phyloP scores from a whole-genome alignment of 371 early-diverging fungal species.

The Saksenaea oblongispora region DNA sequence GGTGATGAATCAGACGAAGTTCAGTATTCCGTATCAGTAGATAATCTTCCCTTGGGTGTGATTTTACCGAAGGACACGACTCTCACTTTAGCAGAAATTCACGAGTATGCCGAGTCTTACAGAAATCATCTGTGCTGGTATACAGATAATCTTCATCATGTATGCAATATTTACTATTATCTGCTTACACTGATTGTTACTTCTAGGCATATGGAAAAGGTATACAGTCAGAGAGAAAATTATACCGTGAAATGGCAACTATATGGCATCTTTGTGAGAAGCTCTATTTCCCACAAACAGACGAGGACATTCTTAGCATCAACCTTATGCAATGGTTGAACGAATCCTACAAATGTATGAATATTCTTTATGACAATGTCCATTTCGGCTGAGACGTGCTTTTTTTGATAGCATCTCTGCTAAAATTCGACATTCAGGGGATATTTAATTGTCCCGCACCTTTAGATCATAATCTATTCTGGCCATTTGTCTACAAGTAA shows the following conservation, averaged over 20 bases:
- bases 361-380: not conserved
- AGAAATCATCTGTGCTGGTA: not conserved
- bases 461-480: not conserved
- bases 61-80: not conserved
- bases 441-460: not conserved
- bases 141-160: not conserved
- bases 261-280: slow-evolving; percentile 1
- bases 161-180: not conserved
- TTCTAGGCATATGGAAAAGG: not conserved
- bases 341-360: not conserved
- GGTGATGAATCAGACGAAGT: not conserved
- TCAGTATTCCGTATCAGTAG: not conserved
- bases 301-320: not conserved
- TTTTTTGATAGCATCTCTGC: not conserved
- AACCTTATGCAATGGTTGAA: slow-evolving; percentile 1
- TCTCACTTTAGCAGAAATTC: not conserved
- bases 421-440: not conserved
- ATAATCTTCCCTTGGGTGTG: not conserved
- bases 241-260: not conserved
- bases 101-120: not conserved
- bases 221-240: not conserved
- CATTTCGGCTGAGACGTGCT: not conserved
- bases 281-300: not conserved
- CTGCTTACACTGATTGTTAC: not conserved
- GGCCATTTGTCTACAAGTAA: slow-evolving; percentile 4